These are phyloP conservation scores for Penicillium sp. DNA, from an alignment of 2,329 filamentous ascomycete species.

Conservation along the genomic window DNA sequence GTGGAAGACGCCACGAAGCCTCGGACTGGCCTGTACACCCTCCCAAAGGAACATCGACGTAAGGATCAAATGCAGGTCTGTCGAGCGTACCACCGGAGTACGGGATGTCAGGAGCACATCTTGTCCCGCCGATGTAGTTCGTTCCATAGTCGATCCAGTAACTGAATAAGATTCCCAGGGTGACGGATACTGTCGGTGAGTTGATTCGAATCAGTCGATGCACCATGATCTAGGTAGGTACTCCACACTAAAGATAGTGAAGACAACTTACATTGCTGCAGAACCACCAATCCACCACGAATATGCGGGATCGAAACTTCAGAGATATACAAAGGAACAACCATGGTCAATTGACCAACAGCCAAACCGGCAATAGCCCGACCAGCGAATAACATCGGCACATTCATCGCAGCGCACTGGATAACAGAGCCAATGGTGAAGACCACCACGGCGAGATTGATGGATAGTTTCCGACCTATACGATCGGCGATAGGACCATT, in stretches of 20 bases:
- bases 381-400: constrained; percentile 45
- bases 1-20: constrained; percentile 48
- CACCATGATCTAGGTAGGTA: background rate
- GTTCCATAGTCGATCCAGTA: constrained; percentile 46
- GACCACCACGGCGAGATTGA: constrained; percentile 50
- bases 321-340: constrained; percentile 54
- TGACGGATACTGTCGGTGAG: constrained; percentile 45
- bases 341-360: constrained; percentile 45
- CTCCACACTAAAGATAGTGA: too few species aligned
- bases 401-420: constrained; percentile 43
- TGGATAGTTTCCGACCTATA: constrained; percentile 51
- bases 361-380: constrained; percentile 47
- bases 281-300: constrained; percentile 37
- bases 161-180: constrained; percentile 37
- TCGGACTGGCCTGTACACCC: constrained; percentile 49
- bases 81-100: constrained; percentile 45
- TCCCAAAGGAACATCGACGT: constrained; percentile 44
- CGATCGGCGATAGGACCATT: constrained; percentile 51
- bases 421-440: constrained; percentile 51
- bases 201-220: constrained; percentile 25
- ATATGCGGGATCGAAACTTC: constrained; percentile 46
- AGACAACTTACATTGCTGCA: constrained; percentile 35
- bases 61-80: constrained; percentile 40
- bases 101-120: constrained; percentile 49
- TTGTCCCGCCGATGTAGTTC: constrained; percentile 43